These are phyloP conservation scores for Sonneratia alba DNA, from an alignment of 345 rosid genomes.

Conservation along the genomic window DNA sequence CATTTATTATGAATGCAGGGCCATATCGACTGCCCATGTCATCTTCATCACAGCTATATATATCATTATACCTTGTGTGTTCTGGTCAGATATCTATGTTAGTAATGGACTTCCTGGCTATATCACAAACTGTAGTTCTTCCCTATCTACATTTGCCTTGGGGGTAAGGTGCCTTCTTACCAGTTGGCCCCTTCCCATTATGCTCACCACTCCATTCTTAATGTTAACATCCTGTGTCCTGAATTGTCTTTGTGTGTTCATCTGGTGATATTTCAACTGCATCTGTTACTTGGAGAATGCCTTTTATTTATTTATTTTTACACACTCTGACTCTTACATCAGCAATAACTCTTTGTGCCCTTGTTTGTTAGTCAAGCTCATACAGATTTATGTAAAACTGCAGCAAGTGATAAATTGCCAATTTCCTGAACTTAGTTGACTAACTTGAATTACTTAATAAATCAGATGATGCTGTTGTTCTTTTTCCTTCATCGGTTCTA, in stretches of 20 bases:
- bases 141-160: conserved; percentile 35
- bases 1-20: conserved; percentile 28
- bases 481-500: no score
- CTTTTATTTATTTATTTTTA: no score
- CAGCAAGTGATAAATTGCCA: no score
- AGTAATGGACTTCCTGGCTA: conserved; percentile 24
- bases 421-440: no score
- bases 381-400: no score
- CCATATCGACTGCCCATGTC: conserved; percentile 54
- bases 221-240: neutral
- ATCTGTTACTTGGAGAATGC: neutral
- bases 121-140: conserved; percentile 36
- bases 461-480: no score
- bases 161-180: conserved; percentile 37
- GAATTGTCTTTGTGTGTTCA: neutral
- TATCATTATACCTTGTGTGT: conserved; percentile 53
- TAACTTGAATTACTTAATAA: no score
- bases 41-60: conserved; percentile 36
- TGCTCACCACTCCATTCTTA: neutral
- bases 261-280: neutral
- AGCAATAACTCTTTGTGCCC: no score
- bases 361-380: no score
- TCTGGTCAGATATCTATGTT: conserved; percentile 46
- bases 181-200: neutral
- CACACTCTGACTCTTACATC: no score